phyloP scores from a whole-genome alignment of 495 filamentous ascomycete genomes.

The Glarea lozoyensis region DNA sequence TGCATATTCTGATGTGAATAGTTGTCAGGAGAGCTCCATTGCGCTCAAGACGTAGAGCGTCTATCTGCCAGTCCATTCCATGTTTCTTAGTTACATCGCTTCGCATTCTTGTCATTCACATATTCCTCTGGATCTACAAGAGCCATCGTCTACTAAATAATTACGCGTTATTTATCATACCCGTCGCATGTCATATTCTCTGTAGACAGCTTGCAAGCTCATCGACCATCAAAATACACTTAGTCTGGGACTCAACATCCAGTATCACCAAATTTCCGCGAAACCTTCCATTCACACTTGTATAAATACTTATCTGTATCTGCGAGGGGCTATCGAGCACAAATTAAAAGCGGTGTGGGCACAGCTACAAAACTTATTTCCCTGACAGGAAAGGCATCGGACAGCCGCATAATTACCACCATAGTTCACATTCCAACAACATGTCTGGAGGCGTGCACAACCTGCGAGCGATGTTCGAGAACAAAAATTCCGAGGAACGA shows the following conservation, averaged over 20 bases:
- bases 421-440: slow-evolving; percentile 2
- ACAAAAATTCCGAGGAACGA: slow-evolving; percentile 44
- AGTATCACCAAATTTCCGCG: too few species aligned
- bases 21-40: slow-evolving; percentile 3
- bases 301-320: not conserved
- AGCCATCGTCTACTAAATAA: not conserved
- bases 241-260: not conserved
- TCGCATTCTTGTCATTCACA: not conserved
- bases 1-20: too few species aligned
- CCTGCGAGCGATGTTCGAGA: slow-evolving; percentile 86
- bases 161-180: slow-evolving; percentile 8
- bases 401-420: not conserved
- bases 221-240: too few species aligned
- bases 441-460: slow-evolving; percentile 31
- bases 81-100: not conserved
- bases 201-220: too few species aligned
- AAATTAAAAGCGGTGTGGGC: not conserved
- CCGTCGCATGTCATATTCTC: too few species aligned
- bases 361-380: too few species aligned
- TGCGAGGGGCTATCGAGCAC: too few species aligned
- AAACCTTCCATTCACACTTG: too few species aligned
- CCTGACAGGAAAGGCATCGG: too few species aligned
- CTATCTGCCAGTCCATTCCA: not conserved
- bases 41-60: slow-evolving; percentile 11
- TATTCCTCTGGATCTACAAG: not conserved